These are phyloP conservation scores for Sporothrix pseudoabietina DNA, from an alignment of 2,329 filamentous ascomycete species.

Conservation along the genomic window DNA sequence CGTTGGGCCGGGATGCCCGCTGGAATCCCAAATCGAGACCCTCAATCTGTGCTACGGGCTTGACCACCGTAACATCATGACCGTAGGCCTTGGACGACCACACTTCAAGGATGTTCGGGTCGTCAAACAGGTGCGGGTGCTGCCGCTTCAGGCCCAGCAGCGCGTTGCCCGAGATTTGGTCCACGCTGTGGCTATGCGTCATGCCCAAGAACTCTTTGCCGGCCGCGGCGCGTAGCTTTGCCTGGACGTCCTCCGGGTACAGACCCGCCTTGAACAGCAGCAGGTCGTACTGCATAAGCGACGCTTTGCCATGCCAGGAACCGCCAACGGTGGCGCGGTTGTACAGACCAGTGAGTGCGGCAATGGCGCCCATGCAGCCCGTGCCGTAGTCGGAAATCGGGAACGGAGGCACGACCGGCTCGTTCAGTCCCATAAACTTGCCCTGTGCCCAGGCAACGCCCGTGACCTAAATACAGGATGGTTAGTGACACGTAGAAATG, in stretches of 20 bases:
- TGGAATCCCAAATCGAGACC: constrained; percentile 50
- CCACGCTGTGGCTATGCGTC: constrained; percentile 63
- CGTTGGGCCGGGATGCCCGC: constrained; percentile 52
- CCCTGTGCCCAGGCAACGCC: constrained; percentile 65
- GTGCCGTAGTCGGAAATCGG: constrained; percentile 69
- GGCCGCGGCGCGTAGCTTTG: constrained; percentile 47
- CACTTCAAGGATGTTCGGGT: constrained; percentile 39
- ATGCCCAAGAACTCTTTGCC: constrained; percentile 58
- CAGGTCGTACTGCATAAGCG: constrained; percentile 68
- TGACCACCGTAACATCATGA: constrained; percentile 46
- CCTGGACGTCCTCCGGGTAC: constrained; percentile 57
- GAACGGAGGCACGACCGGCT: constrained; percentile 67
- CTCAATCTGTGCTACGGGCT: constrained; percentile 46
- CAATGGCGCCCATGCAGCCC: constrained; percentile 70
- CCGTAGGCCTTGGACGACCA: constrained; percentile 51
- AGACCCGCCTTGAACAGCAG: constrained; percentile 63
- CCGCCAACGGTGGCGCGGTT: constrained; percentile 64
- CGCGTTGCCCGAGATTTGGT: constrained; percentile 63
- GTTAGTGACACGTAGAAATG: neutral
- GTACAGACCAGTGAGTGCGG: constrained; percentile 65
- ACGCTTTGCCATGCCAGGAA: constrained; percentile 66
- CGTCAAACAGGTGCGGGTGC: constrained; percentile 58
- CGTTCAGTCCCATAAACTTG: constrained; percentile 60
- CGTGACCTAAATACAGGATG: constrained; percentile 39
- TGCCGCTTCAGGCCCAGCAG: constrained; percentile 56